phyloP scores from a whole-genome alignment of 768 basidiomycete species.

The Phaeotremella fagi region DNA sequence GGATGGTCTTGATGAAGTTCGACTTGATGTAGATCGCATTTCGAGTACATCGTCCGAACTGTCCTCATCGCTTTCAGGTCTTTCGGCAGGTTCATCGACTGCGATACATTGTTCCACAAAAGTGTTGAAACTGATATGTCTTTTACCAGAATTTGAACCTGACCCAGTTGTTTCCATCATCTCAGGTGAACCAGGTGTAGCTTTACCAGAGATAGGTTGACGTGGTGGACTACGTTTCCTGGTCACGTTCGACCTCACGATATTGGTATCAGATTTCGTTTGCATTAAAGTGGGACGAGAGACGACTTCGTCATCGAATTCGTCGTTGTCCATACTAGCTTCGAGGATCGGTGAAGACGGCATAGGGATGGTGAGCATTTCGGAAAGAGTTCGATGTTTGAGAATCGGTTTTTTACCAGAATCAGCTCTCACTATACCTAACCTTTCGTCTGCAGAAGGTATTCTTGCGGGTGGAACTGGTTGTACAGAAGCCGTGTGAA shows the following conservation, averaged over 20 bases:
- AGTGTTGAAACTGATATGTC: slow-evolving; percentile 95
- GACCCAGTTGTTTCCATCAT: background rate
- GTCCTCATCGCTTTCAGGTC: slow-evolving; percentile 32
- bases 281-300: slow-evolving; percentile 64
- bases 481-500: slow-evolving; percentile 81
- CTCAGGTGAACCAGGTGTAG: slow-evolving; percentile 47
- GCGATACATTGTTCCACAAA: slow-evolving; percentile 92
- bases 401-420: slow-evolving; percentile 72
- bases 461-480: slow-evolving; percentile 66
- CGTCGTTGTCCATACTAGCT: slow-evolving; percentile 20
- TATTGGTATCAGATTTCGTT: slow-evolving; percentile 84
- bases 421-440: slow-evolving; percentile 52
- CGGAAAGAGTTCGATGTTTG: slow-evolving; percentile 87
- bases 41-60: slow-evolving; percentile 61
- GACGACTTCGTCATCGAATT: slow-evolving; percentile 53
- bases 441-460: slow-evolving; percentile 53
- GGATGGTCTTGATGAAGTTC: slow-evolving; percentile 42
- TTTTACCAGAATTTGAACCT: slow-evolving; percentile 52
- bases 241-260: slow-evolving; percentile 53
- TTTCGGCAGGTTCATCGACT: slow-evolving; percentile 49
- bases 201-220: slow-evolving; percentile 50
- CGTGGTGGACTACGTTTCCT: slow-evolving; percentile 70
- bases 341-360: slow-evolving; percentile 63
- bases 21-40: slow-evolving; percentile 54
- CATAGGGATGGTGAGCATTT: slow-evolving; percentile 74